Base-by-base conservation (phyloP, 495 filamentous ascomycete species). In the Saxispiralis lemnorum region DNA sequence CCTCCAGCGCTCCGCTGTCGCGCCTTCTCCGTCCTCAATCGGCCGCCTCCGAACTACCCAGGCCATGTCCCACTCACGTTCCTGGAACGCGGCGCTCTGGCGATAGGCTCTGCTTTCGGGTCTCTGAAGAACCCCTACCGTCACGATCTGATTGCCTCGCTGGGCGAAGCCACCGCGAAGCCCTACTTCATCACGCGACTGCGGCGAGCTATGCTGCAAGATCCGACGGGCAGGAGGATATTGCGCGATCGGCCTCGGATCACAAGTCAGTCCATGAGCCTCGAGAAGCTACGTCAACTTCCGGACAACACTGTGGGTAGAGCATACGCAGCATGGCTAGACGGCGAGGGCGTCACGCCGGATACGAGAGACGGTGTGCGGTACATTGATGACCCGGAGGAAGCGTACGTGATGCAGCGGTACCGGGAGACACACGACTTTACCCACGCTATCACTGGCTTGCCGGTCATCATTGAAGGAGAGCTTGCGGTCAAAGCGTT, bases 351-450 rank as follows among this genome's bases (percentile, higher is more conserved):
- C 32, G 87, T 97, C 2, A 79, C 80, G 1, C 88, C 89, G 0
- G 92, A 96, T 61, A 93, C 92, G 19, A 75, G 92, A 9, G 65
- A 74, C 31, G 51, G 57, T 14, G 89, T 97, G 18, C 70, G 78
- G 35, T 95, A 93, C 61, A 85, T 97, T 42, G 88, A 95, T 58
- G 79, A 94, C 56, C 76, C 76, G 41, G 89, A 96, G 58, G 93
- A 83, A 58, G 89, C 89, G 15, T 97, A 96, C 60, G 89, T 96
- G 3, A 93, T 97, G 83, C 89, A 96, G 70, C 76, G 89, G 21
- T 97, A 97, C 62, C 76, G 89, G 38, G 92, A 97, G 62, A 89
- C 81, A 54, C 89, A 97, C 60, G 89, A 97, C 57, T 96, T 97
- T 69, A 96, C 93, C 66, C 89, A 97, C 62, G 89, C 92, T 0